These are phyloP conservation scores for Epichloe sibirici DNA, from an alignment of 2,329 filamentous ascomycete species.

Conservation along the genomic window DNA sequence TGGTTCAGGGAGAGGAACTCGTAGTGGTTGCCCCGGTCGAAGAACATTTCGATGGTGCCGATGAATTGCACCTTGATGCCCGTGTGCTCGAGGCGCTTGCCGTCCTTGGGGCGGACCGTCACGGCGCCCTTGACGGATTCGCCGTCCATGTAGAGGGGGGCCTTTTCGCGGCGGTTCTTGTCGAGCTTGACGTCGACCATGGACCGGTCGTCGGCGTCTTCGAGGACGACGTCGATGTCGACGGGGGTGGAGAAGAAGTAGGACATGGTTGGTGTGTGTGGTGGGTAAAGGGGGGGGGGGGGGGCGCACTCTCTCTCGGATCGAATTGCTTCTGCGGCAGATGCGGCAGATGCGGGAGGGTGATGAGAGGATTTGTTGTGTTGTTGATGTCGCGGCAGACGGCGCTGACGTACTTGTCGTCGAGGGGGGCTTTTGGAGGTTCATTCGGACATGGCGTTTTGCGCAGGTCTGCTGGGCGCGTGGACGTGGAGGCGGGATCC, in stretches of 20 bases:
- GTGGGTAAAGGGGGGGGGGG: neutral
- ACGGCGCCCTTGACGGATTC: constrained; percentile 96
- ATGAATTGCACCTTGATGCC: constrained; percentile 99
- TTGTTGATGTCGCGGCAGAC: neutral
- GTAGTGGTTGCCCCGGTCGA: constrained; percentile 97
- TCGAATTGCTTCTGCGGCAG: neutral
- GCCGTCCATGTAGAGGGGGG: constrained; percentile 92
- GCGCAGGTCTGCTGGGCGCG: too few relatives aligned
- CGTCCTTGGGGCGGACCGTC: constrained; percentile 92
- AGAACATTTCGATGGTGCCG: constrained; percentile 99
- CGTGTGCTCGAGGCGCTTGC: constrained; percentile 93
- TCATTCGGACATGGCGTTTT: too few relatives aligned
- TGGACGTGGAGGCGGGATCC: too few relatives aligned
- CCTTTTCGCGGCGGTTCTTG: constrained; percentile 95
- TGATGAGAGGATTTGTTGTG: neutral
- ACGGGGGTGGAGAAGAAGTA: constrained; percentile 97
- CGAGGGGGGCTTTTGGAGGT: too few relatives aligned
- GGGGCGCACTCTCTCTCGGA: neutral
- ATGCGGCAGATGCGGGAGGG: neutral
- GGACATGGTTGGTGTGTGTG: constrained; percentile 51
- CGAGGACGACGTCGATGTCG: constrained; percentile 96
- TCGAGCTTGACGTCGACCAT: constrained; percentile 98
- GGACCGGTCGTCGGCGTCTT: constrained; percentile 84
- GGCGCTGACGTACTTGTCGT: too few relatives aligned
- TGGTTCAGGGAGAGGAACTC: constrained; percentile 96